These are phyloP conservation scores for Diplocarpon mali DNA, from an alignment of 2,329 filamentous ascomycete genomes.

Conservation along the genomic window DNA sequence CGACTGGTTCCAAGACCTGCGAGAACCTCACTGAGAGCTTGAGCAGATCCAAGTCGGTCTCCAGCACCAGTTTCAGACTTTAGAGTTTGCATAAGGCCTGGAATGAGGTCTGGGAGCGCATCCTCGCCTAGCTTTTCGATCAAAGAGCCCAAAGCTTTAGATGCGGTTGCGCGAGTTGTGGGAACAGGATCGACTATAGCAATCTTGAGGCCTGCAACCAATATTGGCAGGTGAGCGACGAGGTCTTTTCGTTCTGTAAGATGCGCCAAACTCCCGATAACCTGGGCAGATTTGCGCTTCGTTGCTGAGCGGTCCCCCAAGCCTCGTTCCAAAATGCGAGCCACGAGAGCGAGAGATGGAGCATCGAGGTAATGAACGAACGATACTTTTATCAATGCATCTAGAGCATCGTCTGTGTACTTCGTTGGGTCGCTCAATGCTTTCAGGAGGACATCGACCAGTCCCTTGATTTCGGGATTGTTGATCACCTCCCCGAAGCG, in stretches of 20 bases:
- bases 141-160: constrained; percentile 89
- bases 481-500: constrained; percentile 97
- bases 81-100: constrained; percentile 92
- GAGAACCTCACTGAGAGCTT: constrained; percentile 91
- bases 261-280: constrained; percentile 95
- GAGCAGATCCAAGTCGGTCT: constrained; percentile 88
- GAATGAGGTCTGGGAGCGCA: constrained; percentile 90
- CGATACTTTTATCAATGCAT: constrained; percentile 92
- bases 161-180: constrained; percentile 89
- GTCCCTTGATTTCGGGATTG: constrained; percentile 90
- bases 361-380: constrained; percentile 98
- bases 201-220: constrained; percentile 79
- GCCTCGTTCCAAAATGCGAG: constrained; percentile 88
- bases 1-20: constrained; percentile 86
- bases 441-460: constrained; percentile 86
- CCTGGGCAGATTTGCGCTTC: constrained; percentile 92
- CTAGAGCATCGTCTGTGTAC: constrained; percentile 88
- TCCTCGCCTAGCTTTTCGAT: constrained; percentile 98
- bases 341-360: constrained; percentile 86
- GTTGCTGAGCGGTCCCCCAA: constrained; percentile 84
- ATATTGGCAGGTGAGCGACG: constrained; percentile 76
- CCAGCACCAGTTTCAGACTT: constrained; percentile 95
- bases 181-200: constrained; percentile 94
- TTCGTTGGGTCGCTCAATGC: constrained; percentile 95
- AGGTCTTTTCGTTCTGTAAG: constrained; percentile 94